Evolutionary conservation across 345 rosid species (phyloP).

Genomic region (Microcos paniculata): DNA sequence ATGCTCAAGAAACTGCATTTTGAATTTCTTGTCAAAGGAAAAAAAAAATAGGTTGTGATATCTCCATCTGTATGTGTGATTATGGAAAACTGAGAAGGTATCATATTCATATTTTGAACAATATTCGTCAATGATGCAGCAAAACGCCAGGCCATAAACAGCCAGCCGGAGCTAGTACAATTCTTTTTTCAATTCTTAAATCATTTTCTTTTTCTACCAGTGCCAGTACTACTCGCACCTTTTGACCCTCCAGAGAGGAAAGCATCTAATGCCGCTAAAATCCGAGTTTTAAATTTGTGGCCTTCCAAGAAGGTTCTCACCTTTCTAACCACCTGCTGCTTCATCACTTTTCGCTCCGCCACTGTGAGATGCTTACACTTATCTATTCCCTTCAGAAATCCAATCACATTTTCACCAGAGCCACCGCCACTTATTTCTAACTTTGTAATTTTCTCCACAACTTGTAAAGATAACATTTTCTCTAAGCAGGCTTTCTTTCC

Average conservation of each 20-base stretch:
- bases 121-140: not conserved
- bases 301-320: constrained; percentile 21
- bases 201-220: constrained; percentile 20
- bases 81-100: not conserved
- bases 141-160: not conserved
- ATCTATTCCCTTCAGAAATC: constrained; percentile 29
- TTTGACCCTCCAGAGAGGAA: constrained; percentile 17
- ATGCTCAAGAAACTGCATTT: not conserved
- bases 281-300: constrained; percentile 23
- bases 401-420: constrained; percentile 24
- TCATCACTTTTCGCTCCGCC: constrained; percentile 29
- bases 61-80: not conserved
- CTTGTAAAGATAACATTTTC: constrained; percentile 22
- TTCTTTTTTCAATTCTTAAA: not conserved
- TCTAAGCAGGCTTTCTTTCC: constrained; percentile 25
- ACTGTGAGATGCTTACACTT: constrained; percentile 27
- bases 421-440: constrained; percentile 20
- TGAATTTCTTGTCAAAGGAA: not conserved
- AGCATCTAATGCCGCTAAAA: constrained; percentile 23
- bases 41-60: not conserved
- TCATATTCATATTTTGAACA: not conserved
- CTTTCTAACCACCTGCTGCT: constrained; percentile 32
- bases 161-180: not conserved
- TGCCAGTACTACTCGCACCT: constrained; percentile 19
- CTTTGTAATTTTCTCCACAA: constrained; percentile 33